Evolutionary conservation across 2,329 filamentous ascomycete genomes (phyloP).

Genomic region (Cordyceps cateniannulata): DNA sequence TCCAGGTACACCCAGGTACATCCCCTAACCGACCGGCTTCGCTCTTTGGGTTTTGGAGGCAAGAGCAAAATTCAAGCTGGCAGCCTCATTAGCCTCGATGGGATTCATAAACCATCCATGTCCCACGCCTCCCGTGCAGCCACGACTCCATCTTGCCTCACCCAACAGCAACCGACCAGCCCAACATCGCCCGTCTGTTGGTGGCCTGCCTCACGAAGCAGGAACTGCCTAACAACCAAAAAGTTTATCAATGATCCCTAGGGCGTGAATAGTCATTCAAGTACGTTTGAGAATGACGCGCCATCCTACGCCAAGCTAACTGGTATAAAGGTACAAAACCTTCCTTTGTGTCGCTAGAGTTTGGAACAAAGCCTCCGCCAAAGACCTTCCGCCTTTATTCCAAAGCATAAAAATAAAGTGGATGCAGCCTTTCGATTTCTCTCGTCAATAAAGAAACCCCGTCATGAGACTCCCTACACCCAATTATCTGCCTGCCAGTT

Average conservation of each 20-base stretch:
- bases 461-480: slow-evolving; percentile 3
- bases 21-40: not conserved
- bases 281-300: not conserved
- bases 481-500: not conserved
- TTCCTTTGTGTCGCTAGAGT: not conserved
- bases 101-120: not conserved
- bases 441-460: not conserved
- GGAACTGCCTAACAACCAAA: not conserved
- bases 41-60: not conserved
- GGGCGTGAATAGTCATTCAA: not conserved
- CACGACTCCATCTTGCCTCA: not conserved
- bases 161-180: not conserved
- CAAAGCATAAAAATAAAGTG: too few relatives aligned
- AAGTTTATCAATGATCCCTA: not conserved
- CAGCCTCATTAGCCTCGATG: not conserved
- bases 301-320: not conserved
- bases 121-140: not conserved
- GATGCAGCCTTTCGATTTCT: not conserved
- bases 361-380: not conserved
- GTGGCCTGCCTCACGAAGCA: not conserved
- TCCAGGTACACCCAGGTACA: not conserved
- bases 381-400: too few relatives aligned
- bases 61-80: not conserved
- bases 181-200: slow-evolving; percentile 1
- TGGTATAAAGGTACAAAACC: not conserved